These are phyloP conservation scores for Begonia peltatifolia DNA, from an alignment of 306 rosid species.

Conservation along the genomic window DNA sequence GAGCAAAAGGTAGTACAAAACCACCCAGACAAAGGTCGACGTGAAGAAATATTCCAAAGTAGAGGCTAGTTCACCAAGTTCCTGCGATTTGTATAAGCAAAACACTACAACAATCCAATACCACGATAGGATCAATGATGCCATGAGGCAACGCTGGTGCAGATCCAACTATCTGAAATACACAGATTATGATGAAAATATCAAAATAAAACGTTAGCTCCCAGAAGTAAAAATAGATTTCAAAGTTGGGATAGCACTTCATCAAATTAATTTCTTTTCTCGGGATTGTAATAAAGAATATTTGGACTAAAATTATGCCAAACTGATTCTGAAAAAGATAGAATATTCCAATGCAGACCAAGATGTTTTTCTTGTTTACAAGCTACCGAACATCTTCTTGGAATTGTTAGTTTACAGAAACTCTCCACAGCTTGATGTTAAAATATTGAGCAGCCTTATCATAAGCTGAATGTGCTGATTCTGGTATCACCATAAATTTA, in stretches of 20 bases:
- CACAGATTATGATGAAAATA: slow-evolving; percentile 7
- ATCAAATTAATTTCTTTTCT: not conserved
- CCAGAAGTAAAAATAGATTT: slow-evolving; percentile 11
- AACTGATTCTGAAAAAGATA: not conserved
- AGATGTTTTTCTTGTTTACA: slow-evolving; percentile 66
- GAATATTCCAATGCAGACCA: slow-evolving; percentile 30
- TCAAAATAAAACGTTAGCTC: slow-evolving; percentile 11
- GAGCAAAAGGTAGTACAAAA: slow-evolving; percentile 84
- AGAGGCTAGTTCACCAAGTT: slow-evolving; percentile 81
- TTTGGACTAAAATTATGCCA: too few species aligned
- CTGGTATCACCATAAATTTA: slow-evolving; percentile 66
- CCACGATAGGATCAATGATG: slow-evolving; percentile 84
- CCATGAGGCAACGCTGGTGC: slow-evolving; percentile 99
- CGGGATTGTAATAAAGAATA: too few species aligned
- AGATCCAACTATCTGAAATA: slow-evolving; percentile 88
- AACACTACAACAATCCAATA: slow-evolving; percentile 15
- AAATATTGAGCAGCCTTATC: slow-evolving; percentile 98
- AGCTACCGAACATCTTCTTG: slow-evolving; percentile 52
- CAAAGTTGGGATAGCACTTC: slow-evolving; percentile 12
- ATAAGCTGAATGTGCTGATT: slow-evolving; percentile 88
- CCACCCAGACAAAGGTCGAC: slow-evolving; percentile 97
- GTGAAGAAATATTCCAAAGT: slow-evolving; percentile 68
- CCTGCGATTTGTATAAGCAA: slow-evolving; percentile 31
- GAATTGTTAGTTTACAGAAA: slow-evolving; percentile 57
- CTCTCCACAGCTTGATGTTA: slow-evolving; percentile 86